phyloP scores from a whole-genome alignment of 192 early-diverging fungal species.

The Coemansia reversa region DNA sequence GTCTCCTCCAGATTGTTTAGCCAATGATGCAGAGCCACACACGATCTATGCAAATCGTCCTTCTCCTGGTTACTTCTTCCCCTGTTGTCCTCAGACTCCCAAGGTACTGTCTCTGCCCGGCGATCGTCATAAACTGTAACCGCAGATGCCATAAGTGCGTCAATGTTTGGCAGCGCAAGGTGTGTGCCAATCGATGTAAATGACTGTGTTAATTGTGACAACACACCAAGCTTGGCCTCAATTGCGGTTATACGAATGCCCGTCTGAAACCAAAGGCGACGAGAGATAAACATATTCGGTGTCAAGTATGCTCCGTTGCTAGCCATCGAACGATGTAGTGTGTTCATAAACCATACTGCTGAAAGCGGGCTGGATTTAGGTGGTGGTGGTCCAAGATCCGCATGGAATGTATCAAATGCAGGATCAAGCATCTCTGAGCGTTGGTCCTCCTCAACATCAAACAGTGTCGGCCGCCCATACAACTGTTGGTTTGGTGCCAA shows the following conservation, averaged over 20 bases:
- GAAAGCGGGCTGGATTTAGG: constrained; percentile 49
- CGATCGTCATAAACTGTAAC: constrained; percentile 16
- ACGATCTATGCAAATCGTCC: constrained; percentile 49
- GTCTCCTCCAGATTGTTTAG: constrained; percentile 50
- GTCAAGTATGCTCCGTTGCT: constrained; percentile 48
- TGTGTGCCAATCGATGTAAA: constrained; percentile 38
- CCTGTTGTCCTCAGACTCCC: constrained; percentile 41
- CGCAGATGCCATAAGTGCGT: constrained; percentile 19
- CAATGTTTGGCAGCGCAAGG: constrained; percentile 33
- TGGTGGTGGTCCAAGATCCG: constrained; percentile 43
- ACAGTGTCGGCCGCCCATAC: constrained; percentile 40
- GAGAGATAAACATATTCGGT: constrained; percentile 46
- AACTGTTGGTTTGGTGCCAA: constrained; percentile 9
- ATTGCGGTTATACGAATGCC: constrained; percentile 54
- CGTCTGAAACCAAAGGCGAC: constrained; percentile 54
- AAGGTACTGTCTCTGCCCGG: constrained; percentile 37
- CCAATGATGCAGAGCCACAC: constrained; percentile 54
- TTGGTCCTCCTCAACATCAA: constrained; percentile 53
- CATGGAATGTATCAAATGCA: constrained; percentile 51
- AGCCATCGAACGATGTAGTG: constrained; percentile 52
- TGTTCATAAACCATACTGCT: constrained; percentile 51
- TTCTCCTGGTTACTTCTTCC: constrained; percentile 22
- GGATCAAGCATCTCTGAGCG: constrained; percentile 53
- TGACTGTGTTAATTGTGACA: constrained; percentile 48
- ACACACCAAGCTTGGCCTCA: constrained; percentile 51